phyloP scores from a whole-genome alignment of 2,329 filamentous ascomycete species.

The Aspergillus fructus region DNA sequence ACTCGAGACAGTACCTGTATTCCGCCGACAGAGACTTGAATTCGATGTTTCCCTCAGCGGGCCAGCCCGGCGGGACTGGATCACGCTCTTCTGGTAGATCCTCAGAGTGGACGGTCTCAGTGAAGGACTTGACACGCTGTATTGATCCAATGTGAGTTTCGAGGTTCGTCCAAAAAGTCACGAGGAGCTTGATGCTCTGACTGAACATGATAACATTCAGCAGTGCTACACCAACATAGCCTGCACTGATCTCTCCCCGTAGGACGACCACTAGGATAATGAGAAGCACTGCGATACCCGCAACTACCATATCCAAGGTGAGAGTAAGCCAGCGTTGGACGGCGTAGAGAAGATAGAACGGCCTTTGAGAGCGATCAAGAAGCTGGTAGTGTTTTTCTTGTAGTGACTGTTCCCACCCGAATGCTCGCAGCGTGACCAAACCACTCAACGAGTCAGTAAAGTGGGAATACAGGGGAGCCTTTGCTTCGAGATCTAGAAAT shows the following conservation, averaged over 20 bases:
- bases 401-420: constrained; percentile 52
- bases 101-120: constrained; percentile 45
- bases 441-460: constrained; percentile 59
- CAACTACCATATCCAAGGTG: constrained; percentile 51
- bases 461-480: constrained; percentile 58
- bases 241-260: constrained; percentile 45
- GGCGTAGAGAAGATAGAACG: constrained; percentile 58
- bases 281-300: constrained; percentile 49
- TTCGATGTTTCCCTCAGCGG: constrained; percentile 42
- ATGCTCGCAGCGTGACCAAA: constrained; percentile 56
- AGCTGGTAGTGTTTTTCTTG: constrained; percentile 48
- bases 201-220: constrained; percentile 56
- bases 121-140: constrained; percentile 55
- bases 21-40: constrained; percentile 47
- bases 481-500: constrained; percentile 61
- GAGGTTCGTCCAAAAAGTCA: constrained; percentile 56
- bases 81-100: constrained; percentile 43
- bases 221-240: constrained; percentile 54
- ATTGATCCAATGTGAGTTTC: constrained; percentile 61
- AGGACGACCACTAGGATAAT: constrained; percentile 51
- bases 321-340: constrained; percentile 60
- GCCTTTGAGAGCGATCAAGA: constrained; percentile 55
- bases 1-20: constrained; percentile 36
- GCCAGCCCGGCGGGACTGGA: constrained; percentile 43
- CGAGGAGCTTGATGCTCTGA: constrained; percentile 51